phyloP scores from a whole-genome alignment of 2,329 filamentous ascomycete genomes.

The Colletotrichum sp. region DNA sequence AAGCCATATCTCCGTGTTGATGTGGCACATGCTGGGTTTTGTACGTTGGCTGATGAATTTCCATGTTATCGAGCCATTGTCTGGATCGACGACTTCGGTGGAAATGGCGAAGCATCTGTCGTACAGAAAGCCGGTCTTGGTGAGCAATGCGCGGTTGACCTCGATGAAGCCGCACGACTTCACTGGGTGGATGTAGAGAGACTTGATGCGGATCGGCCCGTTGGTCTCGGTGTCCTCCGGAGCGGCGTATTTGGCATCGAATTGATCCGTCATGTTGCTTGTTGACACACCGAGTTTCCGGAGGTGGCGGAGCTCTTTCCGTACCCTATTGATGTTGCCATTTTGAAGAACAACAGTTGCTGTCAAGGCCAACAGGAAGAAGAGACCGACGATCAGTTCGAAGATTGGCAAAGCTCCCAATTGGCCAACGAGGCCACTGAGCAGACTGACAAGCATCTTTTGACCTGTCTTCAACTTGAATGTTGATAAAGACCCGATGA shows the following conservation, averaged over 20 bases:
- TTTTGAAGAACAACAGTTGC: neutral
- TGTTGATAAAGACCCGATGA: neutral
- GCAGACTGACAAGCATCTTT: neutral
- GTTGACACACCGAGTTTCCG: slow-evolving; percentile 20
- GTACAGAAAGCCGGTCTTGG: slow-evolving; percentile 28
- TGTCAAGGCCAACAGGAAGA: fast-evolving
- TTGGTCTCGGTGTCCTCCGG: neutral
- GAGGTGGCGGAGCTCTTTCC: neutral
- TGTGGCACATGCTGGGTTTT: slow-evolving; percentile 21
- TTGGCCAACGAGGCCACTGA: fast-evolving
- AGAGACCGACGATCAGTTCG: too few relatives aligned
- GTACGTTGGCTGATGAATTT: slow-evolving; percentile 32
- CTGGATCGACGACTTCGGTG: slow-evolving; percentile 27
- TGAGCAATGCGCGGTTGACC: slow-evolving; percentile 24
- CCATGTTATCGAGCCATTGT: slow-evolving; percentile 17
- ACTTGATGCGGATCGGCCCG: slow-evolving; percentile 26
- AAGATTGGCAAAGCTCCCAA: too few relatives aligned
- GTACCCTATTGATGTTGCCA: neutral
- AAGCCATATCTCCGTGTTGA: slow-evolving; percentile 21
- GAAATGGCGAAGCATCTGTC: slow-evolving; percentile 34
- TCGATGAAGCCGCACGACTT: slow-evolving; percentile 32
- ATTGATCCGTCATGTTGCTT: slow-evolving; percentile 31
- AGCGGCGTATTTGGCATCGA: slow-evolving; percentile 16
- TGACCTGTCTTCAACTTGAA: neutral
- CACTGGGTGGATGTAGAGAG: slow-evolving; percentile 30